Percentiles rank a stretch among this genome's conserved stretches.
These are phyloP conservation scores for Phoma herbarum DNA, from an alignment of 2,329 filamentous ascomycete species.

Conservation along the genomic window DNA sequence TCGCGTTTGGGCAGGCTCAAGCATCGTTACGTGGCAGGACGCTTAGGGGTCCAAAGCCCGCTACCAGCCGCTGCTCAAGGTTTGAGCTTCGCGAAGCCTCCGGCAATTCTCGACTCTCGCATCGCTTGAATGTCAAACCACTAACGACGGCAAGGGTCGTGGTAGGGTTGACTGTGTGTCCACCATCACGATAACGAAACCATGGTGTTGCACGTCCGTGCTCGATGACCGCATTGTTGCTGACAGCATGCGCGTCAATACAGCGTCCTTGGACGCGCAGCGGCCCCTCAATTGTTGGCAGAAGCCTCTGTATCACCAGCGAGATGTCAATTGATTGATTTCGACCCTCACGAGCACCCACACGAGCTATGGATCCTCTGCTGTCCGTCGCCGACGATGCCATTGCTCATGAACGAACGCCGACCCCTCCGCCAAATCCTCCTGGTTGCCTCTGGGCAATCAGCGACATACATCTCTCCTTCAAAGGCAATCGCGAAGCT, in stretches of 20 bases:
- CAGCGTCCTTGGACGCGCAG: slow-evolving; percentile 5
- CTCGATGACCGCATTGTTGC: slow-evolving; percentile 21
- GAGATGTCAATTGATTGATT: background rate
- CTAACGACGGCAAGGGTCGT: slow-evolving; percentile 3
- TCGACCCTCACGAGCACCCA: background rate
- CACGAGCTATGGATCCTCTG: slow-evolving; percentile 33
- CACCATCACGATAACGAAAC: slow-evolving; percentile 4
- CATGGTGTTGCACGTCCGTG: slow-evolving; percentile 23
- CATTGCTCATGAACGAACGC: slow-evolving; percentile 9
- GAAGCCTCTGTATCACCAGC: background rate
- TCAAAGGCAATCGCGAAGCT: slow-evolving; percentile 57
- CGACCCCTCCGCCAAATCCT: slow-evolving; percentile 13
- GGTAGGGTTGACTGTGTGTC: background rate
- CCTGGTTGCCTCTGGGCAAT: slow-evolving; percentile 55
- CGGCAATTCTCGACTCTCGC: background rate
- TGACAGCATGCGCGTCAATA: slow-evolving; percentile 10
- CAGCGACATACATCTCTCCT: slow-evolving; percentile 58
- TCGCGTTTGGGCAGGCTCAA: no score
- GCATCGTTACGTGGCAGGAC: no score
- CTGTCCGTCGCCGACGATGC: slow-evolving; percentile 31
- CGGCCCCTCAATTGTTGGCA: background rate
- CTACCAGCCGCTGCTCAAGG: background rate
- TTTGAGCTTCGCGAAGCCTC: background rate
- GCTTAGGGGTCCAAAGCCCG: background rate
- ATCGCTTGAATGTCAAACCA: background rate